Evolutionary conservation across 176 grass and related monocot species (phyloP).

Genomic region (Microstegium vimineum): DNA sequence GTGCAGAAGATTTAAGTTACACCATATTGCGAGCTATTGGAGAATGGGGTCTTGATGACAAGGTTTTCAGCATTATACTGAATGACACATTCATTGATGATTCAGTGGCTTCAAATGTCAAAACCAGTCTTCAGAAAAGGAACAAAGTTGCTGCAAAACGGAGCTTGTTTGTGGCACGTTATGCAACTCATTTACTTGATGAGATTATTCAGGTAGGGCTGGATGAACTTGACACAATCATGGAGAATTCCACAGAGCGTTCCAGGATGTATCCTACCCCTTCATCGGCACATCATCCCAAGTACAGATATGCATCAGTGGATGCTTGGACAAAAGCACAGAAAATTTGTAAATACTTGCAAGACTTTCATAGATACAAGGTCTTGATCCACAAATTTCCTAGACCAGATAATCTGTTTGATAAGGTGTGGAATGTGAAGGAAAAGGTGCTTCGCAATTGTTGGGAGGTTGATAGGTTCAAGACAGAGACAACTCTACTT

Average conservation of each 20-base stretch:
- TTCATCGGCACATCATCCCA: not conserved
- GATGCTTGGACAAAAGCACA: not conserved
- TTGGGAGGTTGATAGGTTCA: not conserved
- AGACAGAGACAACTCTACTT: not conserved
- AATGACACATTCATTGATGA: slow-evolving; percentile 20
- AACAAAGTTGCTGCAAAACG: not conserved
- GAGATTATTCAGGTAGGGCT: slow-evolving; percentile 30
- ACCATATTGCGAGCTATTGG: slow-evolving; percentile 17
- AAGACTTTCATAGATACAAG: slow-evolving; percentile 14
- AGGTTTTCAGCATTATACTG: slow-evolving; percentile 32
- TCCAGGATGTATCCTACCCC: not conserved
- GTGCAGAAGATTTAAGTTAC: not conserved
- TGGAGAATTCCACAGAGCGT: not conserved
- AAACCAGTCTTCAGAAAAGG: not conserved
- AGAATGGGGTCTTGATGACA: slow-evolving; percentile 22
- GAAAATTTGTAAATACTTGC: slow-evolving; percentile 12
- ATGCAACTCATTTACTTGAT: slow-evolving; percentile 32
- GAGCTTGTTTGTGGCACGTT: slow-evolving; percentile 28
- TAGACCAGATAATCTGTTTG: not conserved
- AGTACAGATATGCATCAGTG: slow-evolving; percentile 5
- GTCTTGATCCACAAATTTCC: not conserved
- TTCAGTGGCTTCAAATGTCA: slow-evolving; percentile 28
- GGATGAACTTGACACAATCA: slow-evolving; percentile 28
- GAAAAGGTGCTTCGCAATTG: not conserved
- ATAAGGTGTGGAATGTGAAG: not conserved